Evolutionary conservation across 2,329 filamentous ascomycete species (phyloP), one percentile per base, ranked within the genome.

Genomic region (Exophiala bonariae): DNA sequence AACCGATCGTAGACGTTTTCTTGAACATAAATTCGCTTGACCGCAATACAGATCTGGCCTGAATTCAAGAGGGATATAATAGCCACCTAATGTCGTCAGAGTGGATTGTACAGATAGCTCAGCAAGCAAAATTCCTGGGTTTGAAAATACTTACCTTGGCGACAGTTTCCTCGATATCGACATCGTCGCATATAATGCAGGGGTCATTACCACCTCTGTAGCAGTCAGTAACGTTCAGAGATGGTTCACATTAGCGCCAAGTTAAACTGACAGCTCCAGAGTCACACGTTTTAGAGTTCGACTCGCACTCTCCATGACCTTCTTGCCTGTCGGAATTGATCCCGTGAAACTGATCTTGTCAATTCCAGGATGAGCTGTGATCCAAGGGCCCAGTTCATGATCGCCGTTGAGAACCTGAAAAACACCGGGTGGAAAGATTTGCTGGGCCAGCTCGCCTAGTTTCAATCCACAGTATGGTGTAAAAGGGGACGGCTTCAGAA

Each of bases 1-100:
- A 89, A 89, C 41, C 79, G 71, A 28, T 87, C 82, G 38, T 80
- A 76, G 34, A 82, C 66, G 7, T 64, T 66, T 26, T 81, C 78
- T 41, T 87, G 82, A 2, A 87, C 82, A 2, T 85, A 69, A 13
- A 87, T 75, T 10, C 83, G 76, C n/a, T 80, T 83, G 1, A 80
- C 84, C 4, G 82, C 80, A 5, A 79, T 81, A 67, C 83, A 86
- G 16, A 84, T 75, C 62, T 86, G 82, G 14, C 83, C 83, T 59
- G 77, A 73, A 61, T 85, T 77, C 47, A 77, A 16, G 28, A 50
- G 47, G 16, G 48, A 37, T 11, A 50, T 36, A 7, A 22, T 46
- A 19, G 42, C 47, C 13, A 46, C 42, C 47, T 50, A 19, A 39
- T 11, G 23, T 26, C 11, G 23, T 26, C 23, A 26, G 23, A 26